Percentiles rank a stretch among this genome's conserved stretches.
Evolutionary conservation across 2,329 filamentous ascomycete species (phyloP).

Genomic region (Colletotrichum melonis): DNA sequence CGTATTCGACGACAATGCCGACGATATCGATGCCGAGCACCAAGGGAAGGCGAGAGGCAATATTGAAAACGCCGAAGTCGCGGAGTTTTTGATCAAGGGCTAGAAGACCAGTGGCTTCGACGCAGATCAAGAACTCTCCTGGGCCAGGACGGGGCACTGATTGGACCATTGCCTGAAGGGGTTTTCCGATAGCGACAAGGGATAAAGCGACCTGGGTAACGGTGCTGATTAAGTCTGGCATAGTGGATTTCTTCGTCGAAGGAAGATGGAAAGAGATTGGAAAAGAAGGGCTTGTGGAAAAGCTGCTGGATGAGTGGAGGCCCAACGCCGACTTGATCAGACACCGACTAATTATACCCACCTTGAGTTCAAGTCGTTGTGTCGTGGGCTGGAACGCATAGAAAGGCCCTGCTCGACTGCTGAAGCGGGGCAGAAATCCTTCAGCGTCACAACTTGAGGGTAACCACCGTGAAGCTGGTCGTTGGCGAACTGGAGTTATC

Average conservation of each 20-base stretch:
- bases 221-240: background rate
- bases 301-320: background rate
- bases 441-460: background rate
- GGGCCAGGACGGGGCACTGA: background rate
- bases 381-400: too few species aligned
- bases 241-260: background rate
- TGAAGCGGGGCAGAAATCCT: background rate
- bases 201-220: background rate
- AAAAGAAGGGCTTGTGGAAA: background rate
- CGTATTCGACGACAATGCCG: background rate
- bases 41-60: background rate
- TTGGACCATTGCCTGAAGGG: background rate
- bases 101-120: background rate
- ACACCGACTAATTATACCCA: background rate
- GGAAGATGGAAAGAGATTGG: background rate
- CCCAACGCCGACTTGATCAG: too few species aligned
- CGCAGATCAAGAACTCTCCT: background rate
- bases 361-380: background rate
- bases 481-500: background rate
- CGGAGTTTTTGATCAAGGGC: background rate
- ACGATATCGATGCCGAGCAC: background rate
- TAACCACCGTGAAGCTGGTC: background rate
- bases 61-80: background rate
- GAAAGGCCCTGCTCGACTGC: background rate
- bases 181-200: background rate